These are phyloP conservation scores for Barnettozyma salicaria DNA, from an alignment of 805 yeast genomes.

Conservation along the genomic window DNA sequence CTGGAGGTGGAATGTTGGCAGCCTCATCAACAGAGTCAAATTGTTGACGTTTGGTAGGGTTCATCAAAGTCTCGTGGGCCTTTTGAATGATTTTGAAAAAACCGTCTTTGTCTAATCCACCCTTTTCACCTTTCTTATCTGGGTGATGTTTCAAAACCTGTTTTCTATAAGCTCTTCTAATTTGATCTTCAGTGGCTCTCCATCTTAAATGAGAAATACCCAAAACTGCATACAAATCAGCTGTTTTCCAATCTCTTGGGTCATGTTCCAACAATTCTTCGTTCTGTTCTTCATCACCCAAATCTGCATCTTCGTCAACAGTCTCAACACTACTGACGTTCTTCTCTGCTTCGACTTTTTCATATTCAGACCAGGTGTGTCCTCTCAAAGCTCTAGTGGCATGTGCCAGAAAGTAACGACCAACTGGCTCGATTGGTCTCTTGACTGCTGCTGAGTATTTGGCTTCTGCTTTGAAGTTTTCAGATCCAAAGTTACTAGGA, in stretches of 20 bases:
- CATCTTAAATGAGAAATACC: conserved; percentile 88
- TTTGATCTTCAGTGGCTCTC: conserved; percentile 87
- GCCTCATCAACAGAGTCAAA: conserved; percentile 90
- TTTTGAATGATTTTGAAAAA: conserved; percentile 98
- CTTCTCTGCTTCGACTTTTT: conserved; percentile 85
- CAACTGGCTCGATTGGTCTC: conserved; percentile 93
- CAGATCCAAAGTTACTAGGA: conserved; percentile 48
- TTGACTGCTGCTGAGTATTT: conserved; percentile 55
- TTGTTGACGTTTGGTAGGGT: conserved; percentile 82
- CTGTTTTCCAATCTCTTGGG: conserved; percentile 97
- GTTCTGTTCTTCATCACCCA: conserved; percentile 69
- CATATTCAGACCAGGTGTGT: conserved; percentile 98
- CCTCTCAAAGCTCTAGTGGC: conserved; percentile 94
- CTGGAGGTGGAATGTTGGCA: conserved; percentile 82
- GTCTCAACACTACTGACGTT: conserved; percentile 64
- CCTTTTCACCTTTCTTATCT: conserved; percentile 87
- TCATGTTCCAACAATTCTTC: conserved; percentile 76
- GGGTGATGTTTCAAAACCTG: conserved; percentile 97
- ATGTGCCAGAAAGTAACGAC: conserved; percentile 91
- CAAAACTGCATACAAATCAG: conserved; percentile 93
- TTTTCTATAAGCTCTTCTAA: conserved; percentile 94
- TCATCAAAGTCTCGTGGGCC: conserved; percentile 86
- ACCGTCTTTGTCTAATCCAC: conserved; percentile 88
- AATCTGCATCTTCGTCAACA: conserved; percentile 45
- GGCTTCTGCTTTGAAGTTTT: conserved; percentile 43